Base-by-base conservation (phyloP, 192 early-diverging fungal genomes). In the Backusella westeae region DNA sequence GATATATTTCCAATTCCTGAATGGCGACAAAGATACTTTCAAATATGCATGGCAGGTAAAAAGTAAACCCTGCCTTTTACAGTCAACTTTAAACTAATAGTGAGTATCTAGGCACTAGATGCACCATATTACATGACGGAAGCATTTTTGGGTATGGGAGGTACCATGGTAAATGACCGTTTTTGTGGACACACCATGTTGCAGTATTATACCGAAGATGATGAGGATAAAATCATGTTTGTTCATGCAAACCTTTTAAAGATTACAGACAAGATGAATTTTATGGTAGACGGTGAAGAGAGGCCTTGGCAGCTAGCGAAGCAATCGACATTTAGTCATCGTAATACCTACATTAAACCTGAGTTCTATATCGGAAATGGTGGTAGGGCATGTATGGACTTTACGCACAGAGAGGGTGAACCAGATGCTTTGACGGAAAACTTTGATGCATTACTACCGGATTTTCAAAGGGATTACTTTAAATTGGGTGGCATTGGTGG, bases 1-100 rank as follows among this genome's bases (percentile, higher is more conserved):
- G 19, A 44, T 81, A 10, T 82, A 84, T 19, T 79, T 74, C 34
- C 81, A 79, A 36, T 75, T 84, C 4, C 29, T 84, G 17, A 80
- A 81, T 71, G 82, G 82, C 2, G 82, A 84, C 23, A 84, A 84
- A 66, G 82, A 84, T 59, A 82, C 80, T 9, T 82, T 78, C 26
- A 70, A 75, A 78, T 82, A 72, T 34, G 80, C 80, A 34, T 82
- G 80, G 80, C 46, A 78, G 79, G 79, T 77, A 56, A 59, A 42
- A 0, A 5, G n/a, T 3, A 29, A 1, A 34, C 38, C 7, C 34
- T 42, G 8, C 7, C 29, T 29, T 35, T 71, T 53, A 41, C 39
- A n/a, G 3, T 1, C 12, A 15, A 3, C 15, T 3, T 44, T 15
- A 44, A 42, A 17, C 12, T 17, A 44, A 39, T 39, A 39, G 10